Base-by-base conservation (phyloP, 2,329 filamentous ascomycete genomes). In the Fusarium luffae region DNA sequence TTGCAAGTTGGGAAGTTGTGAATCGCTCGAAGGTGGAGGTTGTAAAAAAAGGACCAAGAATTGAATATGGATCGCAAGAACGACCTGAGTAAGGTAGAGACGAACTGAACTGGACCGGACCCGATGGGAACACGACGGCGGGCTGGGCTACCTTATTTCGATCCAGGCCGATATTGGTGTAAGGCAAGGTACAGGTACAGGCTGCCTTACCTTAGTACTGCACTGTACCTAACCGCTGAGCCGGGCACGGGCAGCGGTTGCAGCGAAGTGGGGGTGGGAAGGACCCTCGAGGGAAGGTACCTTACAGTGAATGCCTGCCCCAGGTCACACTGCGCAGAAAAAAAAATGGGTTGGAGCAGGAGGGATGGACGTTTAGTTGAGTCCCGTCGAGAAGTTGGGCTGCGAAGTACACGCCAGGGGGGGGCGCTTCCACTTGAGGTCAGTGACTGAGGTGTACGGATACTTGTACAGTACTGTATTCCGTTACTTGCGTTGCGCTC, bases 1-100 rank as follows among this genome's bases (percentile, higher is more conserved):
- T 75, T 70, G 72, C 65, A 68, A 73, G 59, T 71, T 60, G 63
- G 40, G 61, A 72, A 69, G 63, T 59, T 72, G 68, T 72, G 63
- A 68, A 63, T 74, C 70, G 51, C 56, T 75, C 62, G 55, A 48
- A 59, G 60, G 67, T 70, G 55, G 64, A 58, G 63, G 63, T 63
- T 63, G 61, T 47, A 67, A 68, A 66, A 73, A 73, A 65, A 69
- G 70, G 56, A 63, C 59, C 65, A 68, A 66, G 66, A 68, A 60
- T 37, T 37, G 34, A 37, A 37, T 37, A 37, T 37, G 34, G 34
- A 37, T 67, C 51, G 40, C 51, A 54, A 54, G 51, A 54, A 43
- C 40, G 51, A 47, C 51, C 51, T 54, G 51, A 32, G 51, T 46
- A 46, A 46, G 51, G 21, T 30, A 54, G 27, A 32, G 54, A 56